Evolutionary conservation across 495 filamentous ascomycete genomes (phyloP).

Genomic region (Lepidopterella palustris): DNA sequence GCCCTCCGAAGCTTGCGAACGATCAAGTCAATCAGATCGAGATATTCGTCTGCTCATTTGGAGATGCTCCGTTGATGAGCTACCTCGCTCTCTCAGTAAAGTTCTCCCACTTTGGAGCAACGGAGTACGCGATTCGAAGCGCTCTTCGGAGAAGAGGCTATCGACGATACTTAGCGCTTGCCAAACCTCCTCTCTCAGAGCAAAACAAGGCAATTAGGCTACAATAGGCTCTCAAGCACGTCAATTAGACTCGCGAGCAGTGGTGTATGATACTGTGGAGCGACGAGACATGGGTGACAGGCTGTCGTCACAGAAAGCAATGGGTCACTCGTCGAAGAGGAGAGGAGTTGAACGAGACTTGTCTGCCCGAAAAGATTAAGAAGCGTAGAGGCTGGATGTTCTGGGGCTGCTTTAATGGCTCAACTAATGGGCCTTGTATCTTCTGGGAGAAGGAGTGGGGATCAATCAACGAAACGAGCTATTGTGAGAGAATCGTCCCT

Average conservation of each 20-base stretch:
- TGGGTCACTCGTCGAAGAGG: constrained; percentile 20
- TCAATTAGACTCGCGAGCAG: constrained; percentile 5
- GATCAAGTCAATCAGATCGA: neutral
- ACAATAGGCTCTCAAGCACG: constrained; percentile 1
- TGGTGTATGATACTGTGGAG: constrained; percentile 18
- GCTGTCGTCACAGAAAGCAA: neutral
- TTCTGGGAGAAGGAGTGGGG: constrained; percentile 31
- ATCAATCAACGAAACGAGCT: constrained; percentile 11
- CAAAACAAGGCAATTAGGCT: neutral
- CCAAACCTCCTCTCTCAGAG: constrained; percentile 11
- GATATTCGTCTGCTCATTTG: neutral
- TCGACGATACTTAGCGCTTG: neutral
- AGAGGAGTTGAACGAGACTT: constrained; percentile 26
- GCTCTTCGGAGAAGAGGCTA: constrained; percentile 1
- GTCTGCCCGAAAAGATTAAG: constrained; percentile 17
- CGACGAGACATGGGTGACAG: constrained; percentile 22
- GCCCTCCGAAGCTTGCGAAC: neutral
- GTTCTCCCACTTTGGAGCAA: neutral
- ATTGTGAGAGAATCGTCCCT: constrained; percentile 12
- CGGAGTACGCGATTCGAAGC: neutral
- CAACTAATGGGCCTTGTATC: constrained; percentile 17
- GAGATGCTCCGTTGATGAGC: neutral
- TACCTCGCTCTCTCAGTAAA: neutral
- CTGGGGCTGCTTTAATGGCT: constrained; percentile 25
- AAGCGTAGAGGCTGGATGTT: constrained; percentile 27